Conservation (phyloP, 2,329 filamentous ascomycete species). For the Phoma herbarum region DNA sequence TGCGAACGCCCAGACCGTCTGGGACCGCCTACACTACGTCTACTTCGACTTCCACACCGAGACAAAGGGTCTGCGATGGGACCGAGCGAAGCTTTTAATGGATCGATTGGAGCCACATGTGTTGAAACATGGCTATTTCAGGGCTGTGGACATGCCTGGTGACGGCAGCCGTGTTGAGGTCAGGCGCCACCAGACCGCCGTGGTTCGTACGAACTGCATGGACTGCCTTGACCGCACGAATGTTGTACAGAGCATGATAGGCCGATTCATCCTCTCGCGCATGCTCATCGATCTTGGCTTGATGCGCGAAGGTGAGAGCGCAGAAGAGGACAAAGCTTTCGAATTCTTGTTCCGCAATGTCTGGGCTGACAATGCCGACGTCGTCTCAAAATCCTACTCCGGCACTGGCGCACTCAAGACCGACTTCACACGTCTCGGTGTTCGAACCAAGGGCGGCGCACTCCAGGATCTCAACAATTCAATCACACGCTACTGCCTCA, state of each 20-base stretch:
- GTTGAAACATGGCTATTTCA: conserved; percentile 86
- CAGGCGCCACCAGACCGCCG: conserved; percentile 81
- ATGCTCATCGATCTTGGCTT: conserved; percentile 88
- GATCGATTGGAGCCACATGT: conserved; percentile 82
- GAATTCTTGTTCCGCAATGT: conserved; percentile 94
- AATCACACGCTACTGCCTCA: conserved; percentile 85
- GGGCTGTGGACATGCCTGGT: conserved; percentile 84
- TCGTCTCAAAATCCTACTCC: conserved; percentile 90
- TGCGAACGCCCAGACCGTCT: conserved; percentile 65
- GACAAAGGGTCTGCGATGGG: conserved; percentile 93
- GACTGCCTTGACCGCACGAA: conserved; percentile 98
- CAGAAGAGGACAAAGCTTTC: conserved; percentile 81
- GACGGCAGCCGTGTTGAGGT: conserved; percentile 79
- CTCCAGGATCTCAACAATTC: conserved; percentile 89
- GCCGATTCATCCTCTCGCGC: conserved; percentile 84
- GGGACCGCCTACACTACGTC: conserved; percentile 90
- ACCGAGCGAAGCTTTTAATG: conserved; percentile 86
- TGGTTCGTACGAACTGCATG: conserved; percentile 99
- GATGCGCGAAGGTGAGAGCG: conserved; percentile 76
- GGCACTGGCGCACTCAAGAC: conserved; percentile 98
- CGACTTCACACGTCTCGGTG: conserved; percentile 93
- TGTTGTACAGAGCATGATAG: conserved; percentile 97
- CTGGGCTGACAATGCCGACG: conserved; percentile 98
- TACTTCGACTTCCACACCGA: conserved; percentile 99
- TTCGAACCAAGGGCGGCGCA: conserved; percentile 83